Evolutionary conservation across 2,329 filamentous ascomycete species (phyloP).

Genomic region (Golovinomyces cichoracearum): DNA sequence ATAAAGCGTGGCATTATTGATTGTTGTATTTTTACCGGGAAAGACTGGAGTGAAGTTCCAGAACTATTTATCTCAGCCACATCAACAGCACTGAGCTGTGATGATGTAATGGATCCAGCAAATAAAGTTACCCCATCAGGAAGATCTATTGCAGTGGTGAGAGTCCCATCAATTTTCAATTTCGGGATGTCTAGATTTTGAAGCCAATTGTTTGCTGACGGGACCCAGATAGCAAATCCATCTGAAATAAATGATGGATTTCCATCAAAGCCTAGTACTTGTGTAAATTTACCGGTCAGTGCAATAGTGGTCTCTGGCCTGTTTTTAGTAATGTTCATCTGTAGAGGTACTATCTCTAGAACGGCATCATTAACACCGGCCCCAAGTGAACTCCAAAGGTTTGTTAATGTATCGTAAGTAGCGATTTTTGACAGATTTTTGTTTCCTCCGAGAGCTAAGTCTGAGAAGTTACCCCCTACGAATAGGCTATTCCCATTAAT

Average conservation of each 20-base stretch:
- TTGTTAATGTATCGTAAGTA: slow-evolving; percentile 40
- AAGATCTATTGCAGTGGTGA: slow-evolving; percentile 45
- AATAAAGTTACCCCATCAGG: slow-evolving; percentile 37
- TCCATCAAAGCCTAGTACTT: slow-evolving; percentile 40
- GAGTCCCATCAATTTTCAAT: slow-evolving; percentile 41
- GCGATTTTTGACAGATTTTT: slow-evolving; percentile 51
- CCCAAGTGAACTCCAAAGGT: slow-evolving; percentile 55
- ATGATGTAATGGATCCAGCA: slow-evolving; percentile 58
- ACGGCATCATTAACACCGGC: slow-evolving; percentile 67
- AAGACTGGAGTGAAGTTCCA: slow-evolving; percentile 22
- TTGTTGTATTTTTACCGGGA: slow-evolving; percentile 30
- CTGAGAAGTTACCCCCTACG: slow-evolving; percentile 63
- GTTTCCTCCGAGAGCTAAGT: slow-evolving; percentile 34
- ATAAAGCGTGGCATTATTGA: slow-evolving; percentile 13
- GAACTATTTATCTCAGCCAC: slow-evolving; percentile 35
- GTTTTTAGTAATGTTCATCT: slow-evolving; percentile 47
- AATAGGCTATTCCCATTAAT: slow-evolving; percentile 40
- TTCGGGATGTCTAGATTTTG: slow-evolving; percentile 43
- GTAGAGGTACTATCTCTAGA: slow-evolving; percentile 44
- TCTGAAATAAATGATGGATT: slow-evolving; percentile 34
- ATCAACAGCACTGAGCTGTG: slow-evolving; percentile 45
- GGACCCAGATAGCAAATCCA: slow-evolving; percentile 81
- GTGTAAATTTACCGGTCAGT: slow-evolving; percentile 54
- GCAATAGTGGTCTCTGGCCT: slow-evolving; percentile 48
- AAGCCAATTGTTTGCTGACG: slow-evolving; percentile 64